Evolutionary conservation across 2,329 filamentous ascomycete species (phyloP).

Genomic region (Magnaporthales sp.): DNA sequence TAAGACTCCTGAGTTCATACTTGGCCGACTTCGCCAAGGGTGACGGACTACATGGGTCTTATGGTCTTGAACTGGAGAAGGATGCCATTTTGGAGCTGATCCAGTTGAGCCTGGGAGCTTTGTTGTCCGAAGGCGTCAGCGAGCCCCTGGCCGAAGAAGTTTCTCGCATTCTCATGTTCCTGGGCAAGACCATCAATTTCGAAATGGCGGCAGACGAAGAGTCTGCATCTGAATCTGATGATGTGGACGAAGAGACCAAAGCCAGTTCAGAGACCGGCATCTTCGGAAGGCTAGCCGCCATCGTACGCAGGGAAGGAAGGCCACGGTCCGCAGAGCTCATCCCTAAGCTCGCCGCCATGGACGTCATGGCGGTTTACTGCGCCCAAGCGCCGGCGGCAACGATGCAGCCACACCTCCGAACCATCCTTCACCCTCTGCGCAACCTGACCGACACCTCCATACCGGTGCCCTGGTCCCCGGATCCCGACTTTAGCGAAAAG

Average conservation of each 20-base stretch:
- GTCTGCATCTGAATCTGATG: constrained; percentile 34
- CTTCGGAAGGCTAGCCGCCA: constrained; percentile 67
- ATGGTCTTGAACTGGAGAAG: constrained; percentile 59
- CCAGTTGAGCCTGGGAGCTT: constrained; percentile 36
- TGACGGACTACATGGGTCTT: constrained; percentile 58
- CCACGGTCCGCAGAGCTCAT: constrained; percentile 56
- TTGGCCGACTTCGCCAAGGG: constrained; percentile 67
- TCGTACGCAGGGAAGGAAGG: constrained; percentile 67
- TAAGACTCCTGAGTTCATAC: constrained; percentile 67
- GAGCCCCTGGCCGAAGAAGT: constrained; percentile 72
- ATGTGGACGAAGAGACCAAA: constrained; percentile 27
- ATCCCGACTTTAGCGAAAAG: constrained; percentile 57
- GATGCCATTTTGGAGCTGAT: constrained; percentile 55
- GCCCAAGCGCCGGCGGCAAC: constrained; percentile 48
- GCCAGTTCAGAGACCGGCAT: constrained; percentile 35
- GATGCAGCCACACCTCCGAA: constrained; percentile 54
- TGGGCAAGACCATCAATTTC: constrained; percentile 48
- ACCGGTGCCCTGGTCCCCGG: constrained; percentile 59
- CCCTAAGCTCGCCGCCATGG: constrained; percentile 68
- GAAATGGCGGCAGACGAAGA: constrained; percentile 30
- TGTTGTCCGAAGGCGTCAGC: constrained; percentile 56
- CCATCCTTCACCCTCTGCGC: constrained; percentile 55
- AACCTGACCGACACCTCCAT: constrained; percentile 78
- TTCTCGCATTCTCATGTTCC: constrained; percentile 73
- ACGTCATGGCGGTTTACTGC: constrained; percentile 63